phyloP scores from a whole-genome alignment of 2,329 filamentous ascomycete genomes.

The Phialophora tarda region DNA sequence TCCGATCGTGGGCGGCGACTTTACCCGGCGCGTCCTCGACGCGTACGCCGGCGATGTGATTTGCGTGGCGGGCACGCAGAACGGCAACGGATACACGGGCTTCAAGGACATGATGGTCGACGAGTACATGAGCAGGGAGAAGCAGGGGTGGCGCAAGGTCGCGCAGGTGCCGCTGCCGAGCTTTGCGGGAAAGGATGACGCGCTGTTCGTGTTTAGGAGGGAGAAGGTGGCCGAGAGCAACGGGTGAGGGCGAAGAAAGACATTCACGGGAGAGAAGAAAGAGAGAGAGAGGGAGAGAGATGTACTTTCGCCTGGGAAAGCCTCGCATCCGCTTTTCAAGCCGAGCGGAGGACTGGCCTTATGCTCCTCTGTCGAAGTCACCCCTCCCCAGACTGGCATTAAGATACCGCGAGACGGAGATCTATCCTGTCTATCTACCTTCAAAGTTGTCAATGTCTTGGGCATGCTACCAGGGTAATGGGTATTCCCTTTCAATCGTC shows the following conservation, averaged over 20 bases:
- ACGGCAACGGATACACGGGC: constrained; percentile 73
- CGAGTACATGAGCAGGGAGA: constrained; percentile 64
- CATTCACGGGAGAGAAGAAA: neutral
- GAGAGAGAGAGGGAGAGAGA: neutral
- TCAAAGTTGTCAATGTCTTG: neutral
- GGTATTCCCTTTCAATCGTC: constrained; percentile 36
- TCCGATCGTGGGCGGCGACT: constrained; percentile 69
- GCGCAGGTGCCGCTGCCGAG: constrained; percentile 72
- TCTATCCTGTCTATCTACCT: constrained; percentile 2
- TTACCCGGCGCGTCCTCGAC: constrained; percentile 66
- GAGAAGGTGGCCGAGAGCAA: constrained; percentile 3
- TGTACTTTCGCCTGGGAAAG: neutral
- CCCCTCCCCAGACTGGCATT: neutral
- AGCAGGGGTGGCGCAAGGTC: constrained; percentile 63
- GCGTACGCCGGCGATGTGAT: constrained; percentile 68
- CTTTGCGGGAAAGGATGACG: constrained; percentile 79
- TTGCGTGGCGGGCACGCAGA: constrained; percentile 76
- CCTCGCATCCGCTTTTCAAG: neutral
- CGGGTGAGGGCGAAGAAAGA: neutral
- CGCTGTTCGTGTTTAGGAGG: constrained; percentile 66
- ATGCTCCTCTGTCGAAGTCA: no score
- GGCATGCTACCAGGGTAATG: constrained; percentile 36
- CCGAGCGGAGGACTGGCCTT: neutral
- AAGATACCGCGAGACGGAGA: neutral
- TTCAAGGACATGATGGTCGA: constrained; percentile 69